Evolutionary conservation across 2,329 filamentous ascomycete species (phyloP).

Genomic region (Sarocladium strictum): DNA sequence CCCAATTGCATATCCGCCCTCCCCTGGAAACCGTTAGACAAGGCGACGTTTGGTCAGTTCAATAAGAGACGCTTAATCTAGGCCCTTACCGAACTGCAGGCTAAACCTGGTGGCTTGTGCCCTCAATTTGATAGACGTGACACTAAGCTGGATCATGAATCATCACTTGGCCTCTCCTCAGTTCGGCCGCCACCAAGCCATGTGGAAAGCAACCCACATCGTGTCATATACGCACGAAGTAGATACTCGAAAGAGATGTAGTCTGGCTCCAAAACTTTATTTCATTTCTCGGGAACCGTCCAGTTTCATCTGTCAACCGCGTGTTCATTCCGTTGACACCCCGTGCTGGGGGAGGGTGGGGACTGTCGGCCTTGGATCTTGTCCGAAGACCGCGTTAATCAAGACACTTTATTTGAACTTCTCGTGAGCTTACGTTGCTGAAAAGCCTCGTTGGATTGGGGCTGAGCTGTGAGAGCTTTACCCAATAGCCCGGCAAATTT

Average conservation of each 20-base stretch:
- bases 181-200: background rate
- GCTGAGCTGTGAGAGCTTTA: no score
- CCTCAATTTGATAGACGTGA: background rate
- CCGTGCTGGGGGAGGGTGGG: no score
- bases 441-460: no score
- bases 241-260: background rate
- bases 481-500: no score
- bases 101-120: background rate
- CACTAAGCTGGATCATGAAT: background rate
- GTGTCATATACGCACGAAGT: background rate
- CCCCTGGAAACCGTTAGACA: background rate
- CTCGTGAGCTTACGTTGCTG: background rate
- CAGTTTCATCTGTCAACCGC: no score
- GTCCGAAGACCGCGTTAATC: background rate
- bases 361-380: background rate
- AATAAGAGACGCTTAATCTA: background rate
- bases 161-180: background rate
- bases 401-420: background rate
- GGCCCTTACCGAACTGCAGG: background rate
- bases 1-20: no score
- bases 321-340: no score
- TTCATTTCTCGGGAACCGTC: no score
- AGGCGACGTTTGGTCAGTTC: background rate
- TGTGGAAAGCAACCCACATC: background rate
- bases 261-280: background rate